phyloP scores from a whole-genome alignment of 1,284 basidiomycete genomes.

The Marasmius oreades region DNA sequence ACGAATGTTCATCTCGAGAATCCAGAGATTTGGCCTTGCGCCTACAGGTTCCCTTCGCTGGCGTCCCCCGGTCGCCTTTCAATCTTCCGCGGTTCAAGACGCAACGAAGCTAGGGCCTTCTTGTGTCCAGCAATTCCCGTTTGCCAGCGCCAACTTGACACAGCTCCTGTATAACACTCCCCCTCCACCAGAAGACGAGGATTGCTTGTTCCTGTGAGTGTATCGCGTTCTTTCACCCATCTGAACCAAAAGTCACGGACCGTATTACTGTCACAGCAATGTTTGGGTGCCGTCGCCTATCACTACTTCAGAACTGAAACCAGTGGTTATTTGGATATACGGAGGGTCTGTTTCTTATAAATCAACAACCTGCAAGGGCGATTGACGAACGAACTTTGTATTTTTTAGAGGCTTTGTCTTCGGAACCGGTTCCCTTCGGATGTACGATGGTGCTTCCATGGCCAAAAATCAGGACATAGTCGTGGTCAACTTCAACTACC shows the following conservation, averaged over 20 bases:
- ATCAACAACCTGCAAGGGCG: not conserved
- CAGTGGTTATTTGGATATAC: slow-evolving; percentile 8
- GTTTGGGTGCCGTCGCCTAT: not conserved
- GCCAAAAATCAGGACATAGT: slow-evolving; percentile 11
- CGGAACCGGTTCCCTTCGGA: slow-evolving; percentile 7
- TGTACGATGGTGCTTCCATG: slow-evolving; percentile 14
- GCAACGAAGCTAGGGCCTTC: slow-evolving; percentile 9
- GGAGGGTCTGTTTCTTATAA: slow-evolving; percentile 2
- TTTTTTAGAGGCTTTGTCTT: slow-evolving; percentile 11
- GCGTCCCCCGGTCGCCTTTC: not conserved
- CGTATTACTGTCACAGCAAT: not conserved
- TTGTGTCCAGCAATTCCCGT: slow-evolving; percentile 13
- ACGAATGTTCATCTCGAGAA: not conserved
- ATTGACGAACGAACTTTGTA: too few species aligned
- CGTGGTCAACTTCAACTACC: slow-evolving; percentile 16
- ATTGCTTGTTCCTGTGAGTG: slow-evolving; percentile 14
- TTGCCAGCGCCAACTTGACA: not conserved
- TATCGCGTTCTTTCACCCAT: not conserved
- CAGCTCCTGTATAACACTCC: slow-evolving; percentile 10
- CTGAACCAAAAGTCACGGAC: not conserved
- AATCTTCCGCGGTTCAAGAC: slow-evolving; percentile 1
- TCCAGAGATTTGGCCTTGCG: not conserved
- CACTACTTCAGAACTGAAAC: not conserved
- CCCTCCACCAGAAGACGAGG: slow-evolving; percentile 10
- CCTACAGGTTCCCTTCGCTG: not conserved